Evolutionary conservation across 2,329 filamentous ascomycete genomes (phyloP), one percentile per base, ranked within the genome.

Genomic region (Monosporascus cannonballus): DNA sequence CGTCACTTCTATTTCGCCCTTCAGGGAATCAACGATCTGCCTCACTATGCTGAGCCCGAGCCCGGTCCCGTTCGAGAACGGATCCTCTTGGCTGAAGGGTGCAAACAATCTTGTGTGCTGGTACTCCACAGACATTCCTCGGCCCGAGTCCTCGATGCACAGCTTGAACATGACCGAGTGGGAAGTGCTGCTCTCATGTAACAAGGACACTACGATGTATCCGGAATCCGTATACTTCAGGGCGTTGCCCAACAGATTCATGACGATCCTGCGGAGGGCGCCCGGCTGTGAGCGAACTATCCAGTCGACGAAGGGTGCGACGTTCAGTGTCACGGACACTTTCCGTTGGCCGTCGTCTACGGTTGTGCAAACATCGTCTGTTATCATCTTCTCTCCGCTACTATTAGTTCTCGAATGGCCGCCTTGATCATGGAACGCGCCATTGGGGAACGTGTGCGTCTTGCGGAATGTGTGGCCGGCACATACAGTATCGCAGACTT

Each of bases 221-320:
- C 81, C 81, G 1, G 67, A 62, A 2, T 73, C 70, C 0, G 81
- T 85, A 53, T 84, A 86, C 61, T 85, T 86, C 60, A 85, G 71
- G 0, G 83, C 75, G 59, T 86, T 86, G 8, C 79, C 79, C 42
- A 84, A 78, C 0, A 85, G 60, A 52, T 85, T 85, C 80, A 84
- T 83, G 47, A 85, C 73, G 47, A 85, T 76, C 7, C 80, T 72
- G n/a, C 72, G 67, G 7, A 73, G 59, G 1, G 70, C 71, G 3
- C 81, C 80, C 1, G 79, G 75, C 47, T 84, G 76, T 3, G 78
- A 76, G 4, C 72, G 69, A 50, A 83, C 79, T 17, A 71, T 64
- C 80, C 81, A 84, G 18, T 59, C 71, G 55, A 48, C 71, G 61
- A 20, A 72, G 57, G 59, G 72, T 7, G 71, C 68, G 7, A 83